Evolutionary conservation across 1,284 basidiomycete species (phyloP).

Genomic region (Earliella scabrosa): DNA sequence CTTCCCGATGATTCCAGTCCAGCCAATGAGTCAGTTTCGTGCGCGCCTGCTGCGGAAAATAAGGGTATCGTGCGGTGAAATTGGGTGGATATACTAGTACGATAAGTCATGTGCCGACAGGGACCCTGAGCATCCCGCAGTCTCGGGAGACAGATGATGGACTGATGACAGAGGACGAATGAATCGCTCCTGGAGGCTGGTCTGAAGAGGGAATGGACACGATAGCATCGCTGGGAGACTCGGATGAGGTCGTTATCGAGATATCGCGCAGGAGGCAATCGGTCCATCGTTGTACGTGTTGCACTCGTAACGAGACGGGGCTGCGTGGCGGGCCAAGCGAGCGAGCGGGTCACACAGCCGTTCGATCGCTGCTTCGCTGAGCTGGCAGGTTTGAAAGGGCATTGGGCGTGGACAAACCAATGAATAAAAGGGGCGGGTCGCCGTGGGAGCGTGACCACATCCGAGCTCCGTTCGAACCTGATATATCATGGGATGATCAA

Average conservation of each 20-base stretch:
- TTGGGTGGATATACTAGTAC: constrained; percentile 2
- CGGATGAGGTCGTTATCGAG: constrained; percentile 1
- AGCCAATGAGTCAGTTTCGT: constrained; percentile 8
- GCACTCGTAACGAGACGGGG: constrained; percentile 9
- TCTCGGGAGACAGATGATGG: constrained; percentile 14
- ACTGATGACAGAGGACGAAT: constrained; percentile 13
- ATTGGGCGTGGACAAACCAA: constrained; percentile 8
- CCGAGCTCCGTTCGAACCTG: constrained; percentile 25
- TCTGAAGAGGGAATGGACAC: neutral
- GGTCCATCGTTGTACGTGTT: too few species aligned
- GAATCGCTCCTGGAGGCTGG: neutral
- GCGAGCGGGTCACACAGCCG: constrained; percentile 15
- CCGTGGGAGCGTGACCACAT: constrained; percentile 17
- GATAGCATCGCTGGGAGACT: neutral
- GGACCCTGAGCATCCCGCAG: constrained; percentile 20
- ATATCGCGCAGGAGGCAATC: too few species aligned
- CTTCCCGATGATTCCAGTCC: constrained; percentile 23
- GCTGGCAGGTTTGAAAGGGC: constrained; percentile 14
- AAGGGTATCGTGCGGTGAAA: constrained; percentile 11
- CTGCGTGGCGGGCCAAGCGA: constrained; percentile 2
- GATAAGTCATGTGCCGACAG: constrained; percentile 19
- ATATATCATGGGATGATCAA: constrained; percentile 25
- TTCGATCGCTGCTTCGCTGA: constrained; percentile 21
- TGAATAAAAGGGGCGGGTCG: constrained; percentile 19
- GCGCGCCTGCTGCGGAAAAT: constrained; percentile 16